Percentiles rank a stretch among this genome's conserved stretches.
Conservation (phyloP, 257 asterid genomes). For the Nicotiana noctiflora region DNA sequence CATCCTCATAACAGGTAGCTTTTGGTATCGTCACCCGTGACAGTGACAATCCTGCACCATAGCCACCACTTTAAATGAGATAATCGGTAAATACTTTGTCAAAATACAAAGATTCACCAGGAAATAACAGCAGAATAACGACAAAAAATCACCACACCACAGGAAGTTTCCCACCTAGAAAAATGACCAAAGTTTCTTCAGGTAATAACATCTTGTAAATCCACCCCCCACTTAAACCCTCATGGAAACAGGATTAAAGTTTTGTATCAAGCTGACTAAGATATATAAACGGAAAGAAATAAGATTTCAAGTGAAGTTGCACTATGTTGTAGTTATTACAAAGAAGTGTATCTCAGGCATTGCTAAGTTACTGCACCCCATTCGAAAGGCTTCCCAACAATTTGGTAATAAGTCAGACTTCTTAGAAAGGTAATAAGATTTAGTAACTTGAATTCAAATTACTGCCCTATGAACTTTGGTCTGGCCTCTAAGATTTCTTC, state of each 20-base stretch:
- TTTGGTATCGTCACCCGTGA: slow-evolving; percentile 27
- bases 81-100: not conserved
- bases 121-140: not conserved
- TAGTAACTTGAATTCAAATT: not conserved
- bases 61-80: not conserved
- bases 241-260: not conserved
- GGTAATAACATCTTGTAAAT: not conserved
- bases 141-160: not conserved
- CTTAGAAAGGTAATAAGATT: not conserved
- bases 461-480: not conserved
- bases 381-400: not conserved
- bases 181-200: not conserved
- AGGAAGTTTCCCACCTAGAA: not conserved
- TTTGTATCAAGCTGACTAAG: not conserved
- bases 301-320: not conserved
- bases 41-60: slow-evolving; percentile 30
- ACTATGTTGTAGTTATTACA: not conserved
- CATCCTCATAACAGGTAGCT: slow-evolving; percentile 21
- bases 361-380: not conserved
- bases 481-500: not conserved
- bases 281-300: not conserved
- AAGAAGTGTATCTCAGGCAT: not conserved
- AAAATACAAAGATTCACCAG: not conserved
- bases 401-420: not conserved
- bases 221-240: not conserved